Evolutionary conservation across 169 alveolate species (phyloP).

Genomic region (Plasmodium fragile): DNA sequence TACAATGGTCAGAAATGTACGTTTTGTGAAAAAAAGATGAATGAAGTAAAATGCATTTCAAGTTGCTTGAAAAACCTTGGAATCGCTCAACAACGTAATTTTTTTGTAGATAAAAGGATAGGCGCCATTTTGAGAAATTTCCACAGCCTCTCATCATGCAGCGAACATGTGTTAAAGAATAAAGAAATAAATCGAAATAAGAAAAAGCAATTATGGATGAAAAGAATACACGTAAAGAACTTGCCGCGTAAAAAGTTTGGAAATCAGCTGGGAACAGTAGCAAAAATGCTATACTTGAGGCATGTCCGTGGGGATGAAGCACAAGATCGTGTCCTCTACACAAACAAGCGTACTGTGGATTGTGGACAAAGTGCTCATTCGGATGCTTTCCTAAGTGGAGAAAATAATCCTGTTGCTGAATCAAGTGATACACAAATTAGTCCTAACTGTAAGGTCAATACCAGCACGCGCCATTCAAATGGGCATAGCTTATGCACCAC

Average conservation of each 20-base stretch:
- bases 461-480: not conserved
- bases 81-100: not conserved
- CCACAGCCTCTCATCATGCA: not conserved
- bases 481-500: not conserved
- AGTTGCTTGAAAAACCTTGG: not conserved
- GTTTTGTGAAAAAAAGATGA: not conserved
- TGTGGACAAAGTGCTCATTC: not conserved
- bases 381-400: not conserved
- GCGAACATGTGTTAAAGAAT: constrained; percentile 44
- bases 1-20: not conserved
- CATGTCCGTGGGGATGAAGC: not conserved
- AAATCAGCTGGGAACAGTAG: constrained; percentile 75
- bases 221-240: constrained; percentile 46
- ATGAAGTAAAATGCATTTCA: constrained; percentile 4
- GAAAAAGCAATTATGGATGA: constrained; percentile 61
- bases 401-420: not conserved
- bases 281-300: constrained; percentile 34
- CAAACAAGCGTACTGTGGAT: not conserved
- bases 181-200: constrained; percentile 65
- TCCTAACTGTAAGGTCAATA: not conserved
- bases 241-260: constrained; percentile 72
- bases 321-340: not conserved
- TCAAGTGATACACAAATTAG: not conserved
- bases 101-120: not conserved
- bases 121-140: not conserved